Evolutionary conservation across 2,329 filamentous ascomycete species (phyloP), one percentile per base, ranked within the genome.

Genomic region (Epichloe sp.): DNA sequence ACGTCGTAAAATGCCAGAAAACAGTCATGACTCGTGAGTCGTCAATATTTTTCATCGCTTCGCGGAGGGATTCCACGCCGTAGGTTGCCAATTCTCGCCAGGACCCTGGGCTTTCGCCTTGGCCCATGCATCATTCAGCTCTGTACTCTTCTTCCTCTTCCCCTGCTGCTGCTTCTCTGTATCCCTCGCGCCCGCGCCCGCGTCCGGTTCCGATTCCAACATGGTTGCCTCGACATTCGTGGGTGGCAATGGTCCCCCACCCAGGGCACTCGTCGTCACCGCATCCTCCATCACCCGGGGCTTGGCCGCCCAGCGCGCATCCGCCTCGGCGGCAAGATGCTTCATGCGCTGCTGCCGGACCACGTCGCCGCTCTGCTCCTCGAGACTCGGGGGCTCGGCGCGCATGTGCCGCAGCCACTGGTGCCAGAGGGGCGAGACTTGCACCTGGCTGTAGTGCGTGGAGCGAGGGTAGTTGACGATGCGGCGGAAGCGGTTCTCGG

Each of bases 321-420:
- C 80, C 2, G 81, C 82, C 61, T 77, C 66, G 15, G 78, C 78
- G 12, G 79, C 82, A 15, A 83, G 69, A 5, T 71, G 54, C 62
- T 74, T 76, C 56, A 83, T 72, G 52, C 72, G 69, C 48, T 70
- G 67, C 63, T 74, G 77, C 26, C 82, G 72, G 11, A 63, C 60
- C 1, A 78, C 61, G 49, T 85, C 81, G 36, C 62, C 63, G 6
- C 66, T 60, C 63, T 83, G 79, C 63, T 85, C 82, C 1, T 66
- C 64, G 11, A 84, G 63, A 2, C 69, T 74, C 1, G 82, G 82
- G 2, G 81, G 69, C 0, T 73, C 62, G 2, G 60, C 54, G 19
- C 82, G 76, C 44, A 75, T 78, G 63, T 84, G 72, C 15, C 82
- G 78, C 47, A 85, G 71, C 82, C 82, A 85, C 60, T 84, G 80